phyloP scores from a whole-genome alignment of 345 rosid species.

The Passiflora organensis region DNA sequence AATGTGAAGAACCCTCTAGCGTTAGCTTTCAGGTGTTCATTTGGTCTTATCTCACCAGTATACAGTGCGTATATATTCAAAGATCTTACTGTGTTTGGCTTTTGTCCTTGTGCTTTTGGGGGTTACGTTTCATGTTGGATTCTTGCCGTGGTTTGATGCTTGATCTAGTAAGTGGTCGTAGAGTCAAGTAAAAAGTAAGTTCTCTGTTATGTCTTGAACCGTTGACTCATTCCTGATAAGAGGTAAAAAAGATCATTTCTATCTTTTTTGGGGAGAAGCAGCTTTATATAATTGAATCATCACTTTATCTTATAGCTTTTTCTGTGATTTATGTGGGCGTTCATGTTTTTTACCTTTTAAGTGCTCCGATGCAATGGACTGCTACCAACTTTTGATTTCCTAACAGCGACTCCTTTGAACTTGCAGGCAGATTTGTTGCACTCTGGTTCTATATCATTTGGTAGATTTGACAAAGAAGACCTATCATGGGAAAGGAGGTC shows the following conservation, averaged over 20 bases:
- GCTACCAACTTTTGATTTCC: neutral
- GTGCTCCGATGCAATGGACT: neutral
- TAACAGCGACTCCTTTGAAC: constrained; percentile 11
- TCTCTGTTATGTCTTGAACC: no score
- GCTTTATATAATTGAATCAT: neutral
- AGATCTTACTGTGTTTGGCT: no score
- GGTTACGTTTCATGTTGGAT: neutral
- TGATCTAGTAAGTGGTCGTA: no score
- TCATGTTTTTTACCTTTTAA: neutral
- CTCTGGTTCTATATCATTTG: constrained; percentile 88
- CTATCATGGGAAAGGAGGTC: constrained; percentile 85
- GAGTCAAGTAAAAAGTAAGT: no score
- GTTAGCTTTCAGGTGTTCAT: constrained; percentile 53
- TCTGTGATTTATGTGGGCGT: no score
- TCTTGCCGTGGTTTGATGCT: neutral
- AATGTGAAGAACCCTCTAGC: constrained; percentile 55
- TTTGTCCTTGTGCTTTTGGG: neutral
- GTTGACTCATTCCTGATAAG: no score
- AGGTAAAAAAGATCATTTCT: no score
- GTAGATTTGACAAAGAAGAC: constrained; percentile 78
- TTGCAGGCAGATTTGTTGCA: constrained; percentile 57
- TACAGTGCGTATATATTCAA: no score
- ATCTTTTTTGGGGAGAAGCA: neutral
- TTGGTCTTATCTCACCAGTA: no score
- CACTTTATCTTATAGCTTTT: neutral